phyloP scores from a whole-genome alignment of 345 rosid species.

The Odontarrhena argentea region DNA sequence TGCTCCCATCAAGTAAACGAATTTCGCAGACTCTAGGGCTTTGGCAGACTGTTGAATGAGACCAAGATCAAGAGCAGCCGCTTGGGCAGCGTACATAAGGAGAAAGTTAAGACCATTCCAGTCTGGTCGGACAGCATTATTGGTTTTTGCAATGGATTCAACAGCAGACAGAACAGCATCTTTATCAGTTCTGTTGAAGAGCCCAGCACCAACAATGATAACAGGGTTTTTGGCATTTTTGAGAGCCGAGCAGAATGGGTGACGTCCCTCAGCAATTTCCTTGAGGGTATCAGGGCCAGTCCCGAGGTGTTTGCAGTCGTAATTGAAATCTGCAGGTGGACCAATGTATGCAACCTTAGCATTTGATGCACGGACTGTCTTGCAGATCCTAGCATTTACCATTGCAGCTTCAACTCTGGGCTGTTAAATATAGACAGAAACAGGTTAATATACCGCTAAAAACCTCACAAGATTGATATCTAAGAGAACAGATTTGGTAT shows the following conservation, averaged over 20 bases:
- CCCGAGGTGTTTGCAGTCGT: constrained; percentile 86
- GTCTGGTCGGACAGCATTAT: constrained; percentile 74
- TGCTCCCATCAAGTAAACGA: constrained; percentile 95
- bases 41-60: constrained; percentile 74
- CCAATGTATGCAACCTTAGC: constrained; percentile 96
- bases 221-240: constrained; percentile 86
- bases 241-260: constrained; percentile 68
- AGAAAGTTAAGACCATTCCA: constrained; percentile 95
- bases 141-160: constrained; percentile 72
- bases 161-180: constrained; percentile 75
- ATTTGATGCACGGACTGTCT: constrained; percentile 76
- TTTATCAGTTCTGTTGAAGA: constrained; percentile 79
- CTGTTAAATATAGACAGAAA: constrained; percentile 51
- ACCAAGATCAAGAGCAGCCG: constrained; percentile 98
- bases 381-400: constrained; percentile 93
- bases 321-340: constrained; percentile 74
- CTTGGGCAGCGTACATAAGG: constrained; percentile 94
- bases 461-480: background rate
- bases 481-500: background rate
- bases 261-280: constrained; percentile 80
- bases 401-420: constrained; percentile 97
- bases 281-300: constrained; percentile 77
- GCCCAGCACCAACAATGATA: constrained; percentile 83
- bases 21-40: constrained; percentile 75
- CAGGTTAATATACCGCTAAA: constrained; percentile 12